These are phyloP conservation scores for Dichotomopilus funicola DNA, from an alignment of 2,329 filamentous ascomycete genomes.

Conservation along the genomic window DNA sequence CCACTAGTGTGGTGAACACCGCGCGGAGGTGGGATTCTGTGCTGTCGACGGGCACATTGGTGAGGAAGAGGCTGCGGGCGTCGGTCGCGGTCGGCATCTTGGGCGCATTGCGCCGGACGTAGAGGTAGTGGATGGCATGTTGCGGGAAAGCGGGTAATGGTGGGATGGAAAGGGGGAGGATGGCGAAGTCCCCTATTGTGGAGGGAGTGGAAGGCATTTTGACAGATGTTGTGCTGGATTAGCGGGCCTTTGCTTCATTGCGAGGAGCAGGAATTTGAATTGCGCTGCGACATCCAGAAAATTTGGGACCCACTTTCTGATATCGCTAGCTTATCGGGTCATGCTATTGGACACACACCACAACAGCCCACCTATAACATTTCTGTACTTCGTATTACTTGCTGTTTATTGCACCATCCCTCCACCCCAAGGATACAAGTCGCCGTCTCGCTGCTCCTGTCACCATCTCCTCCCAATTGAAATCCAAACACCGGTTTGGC, in stretches of 20 bases:
- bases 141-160: slow-evolving; percentile 55
- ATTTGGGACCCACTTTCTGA: slow-evolving; percentile 34
- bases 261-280: not conserved
- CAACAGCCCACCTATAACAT: too few species aligned
- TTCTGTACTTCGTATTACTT: too few species aligned
- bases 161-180: slow-evolving; percentile 63
- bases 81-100: slow-evolving; percentile 69
- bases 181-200: slow-evolving; percentile 56
- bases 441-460: too few species aligned
- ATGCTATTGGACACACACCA: too few species aligned
- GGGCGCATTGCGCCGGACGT: slow-evolving; percentile 76
- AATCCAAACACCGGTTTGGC: too few species aligned
- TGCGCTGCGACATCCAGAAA: slow-evolving; percentile 9
- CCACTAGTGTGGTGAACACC: slow-evolving; percentile 68
- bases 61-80: slow-evolving; percentile 76
- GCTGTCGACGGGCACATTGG: slow-evolving; percentile 80
- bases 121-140: slow-evolving; percentile 71
- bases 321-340: slow-evolving; percentile 33
- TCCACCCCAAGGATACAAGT: too few species aligned
- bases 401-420: too few species aligned
- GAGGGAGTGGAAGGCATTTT: slow-evolving; percentile 33
- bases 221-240: slow-evolving; percentile 26
- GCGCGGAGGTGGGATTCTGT: slow-evolving; percentile 70
- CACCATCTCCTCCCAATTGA: too few species aligned
- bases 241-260: not conserved